Conservation (phyloP, 2,329 filamentous ascomycete genomes). For the Fusarium camptoceras region DNA sequence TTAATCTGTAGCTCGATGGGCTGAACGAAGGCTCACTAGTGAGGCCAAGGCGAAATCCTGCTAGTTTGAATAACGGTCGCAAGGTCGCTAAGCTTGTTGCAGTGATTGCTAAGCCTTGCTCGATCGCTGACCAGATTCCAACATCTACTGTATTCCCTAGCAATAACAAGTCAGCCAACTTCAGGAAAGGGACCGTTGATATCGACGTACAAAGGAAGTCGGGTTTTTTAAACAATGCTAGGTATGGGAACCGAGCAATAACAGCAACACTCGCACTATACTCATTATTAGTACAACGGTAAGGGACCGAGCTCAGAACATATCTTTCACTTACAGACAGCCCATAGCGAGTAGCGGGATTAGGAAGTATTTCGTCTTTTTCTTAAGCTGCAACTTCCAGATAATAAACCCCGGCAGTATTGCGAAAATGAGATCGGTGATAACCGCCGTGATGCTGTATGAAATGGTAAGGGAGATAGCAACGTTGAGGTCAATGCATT, state of each 20-base stretch:
- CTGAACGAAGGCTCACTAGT: constrained; percentile 19
- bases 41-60: constrained; percentile 16
- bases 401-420: constrained; percentile 64
- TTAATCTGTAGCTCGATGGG: constrained; percentile 15
- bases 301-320: background rate
- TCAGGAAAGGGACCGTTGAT: rapidly evolving
- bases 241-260: constrained; percentile 52
- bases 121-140: constrained; percentile 60
- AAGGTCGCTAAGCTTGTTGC: constrained; percentile 58
- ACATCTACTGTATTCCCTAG: constrained; percentile 53
- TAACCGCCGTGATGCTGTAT: constrained; percentile 59
- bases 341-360: constrained; percentile 65
- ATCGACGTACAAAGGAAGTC: constrained; percentile 54
- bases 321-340: constrained; percentile 53
- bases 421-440: constrained; percentile 61
- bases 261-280: constrained; percentile 55
- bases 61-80: constrained; percentile 53
- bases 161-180: background rate
- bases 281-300: background rate
- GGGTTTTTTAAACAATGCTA: constrained; percentile 48
- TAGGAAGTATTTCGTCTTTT: constrained; percentile 60
- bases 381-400: constrained; percentile 63
- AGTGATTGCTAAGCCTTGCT: constrained; percentile 58
- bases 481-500: constrained; percentile 50
- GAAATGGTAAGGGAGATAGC: constrained; percentile 61